These are phyloP conservation scores for Fusarium floridanum DNA, from an alignment of 2,329 filamentous ascomycete species.

Conservation along the genomic window DNA sequence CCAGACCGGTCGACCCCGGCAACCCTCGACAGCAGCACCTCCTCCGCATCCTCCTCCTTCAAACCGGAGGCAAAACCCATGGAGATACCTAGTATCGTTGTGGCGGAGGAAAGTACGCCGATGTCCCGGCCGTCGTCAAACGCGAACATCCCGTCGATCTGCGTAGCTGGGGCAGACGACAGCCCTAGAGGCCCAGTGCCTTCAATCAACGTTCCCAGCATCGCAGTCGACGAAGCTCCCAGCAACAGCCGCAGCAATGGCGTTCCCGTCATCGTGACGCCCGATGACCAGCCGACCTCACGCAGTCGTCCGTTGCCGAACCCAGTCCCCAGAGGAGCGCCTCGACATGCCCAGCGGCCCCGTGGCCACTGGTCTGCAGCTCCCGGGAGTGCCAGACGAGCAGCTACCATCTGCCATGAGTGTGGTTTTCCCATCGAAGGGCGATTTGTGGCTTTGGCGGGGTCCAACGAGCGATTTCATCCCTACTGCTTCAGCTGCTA, in stretches of 20 bases:
- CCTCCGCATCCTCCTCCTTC: conserved; percentile 40
- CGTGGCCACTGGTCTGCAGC: conserved; percentile 72
- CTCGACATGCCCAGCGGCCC: conserved; percentile 56
- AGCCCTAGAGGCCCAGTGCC: conserved; percentile 45
- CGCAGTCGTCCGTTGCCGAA: conserved; percentile 58
- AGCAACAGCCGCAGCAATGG: conserved; percentile 41
- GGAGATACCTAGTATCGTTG: conserved; percentile 67
- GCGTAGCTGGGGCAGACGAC: conserved; percentile 49
- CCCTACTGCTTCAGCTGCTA: conserved; percentile 94
- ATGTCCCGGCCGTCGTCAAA: conserved; percentile 46
- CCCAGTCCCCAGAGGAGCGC: conserved; percentile 53
- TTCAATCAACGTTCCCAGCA: conserved; percentile 62
- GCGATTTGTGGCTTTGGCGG: conserved; percentile 86
- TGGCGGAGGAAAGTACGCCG: conserved; percentile 62
- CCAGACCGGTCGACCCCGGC: conserved; percentile 55
- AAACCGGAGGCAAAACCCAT: conserved; percentile 51
- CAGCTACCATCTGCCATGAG: conserved; percentile 83
- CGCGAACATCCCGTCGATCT: conserved; percentile 53
- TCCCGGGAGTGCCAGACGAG: conserved; percentile 60
- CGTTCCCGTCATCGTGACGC: conserved; percentile 61
- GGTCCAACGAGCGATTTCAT: conserved; percentile 82
- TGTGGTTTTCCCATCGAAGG: conserved; percentile 89
- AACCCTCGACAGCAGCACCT: conserved; percentile 36
- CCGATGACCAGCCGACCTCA: conserved; percentile 54
- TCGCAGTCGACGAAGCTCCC: conserved; percentile 56